A percentile compares a stretch with the other conserved stretches of the same genome.
phyloP scores from a whole-genome alignment of 371 early-diverging fungal genomes.

The Syncephalastrum racemosum region DNA sequence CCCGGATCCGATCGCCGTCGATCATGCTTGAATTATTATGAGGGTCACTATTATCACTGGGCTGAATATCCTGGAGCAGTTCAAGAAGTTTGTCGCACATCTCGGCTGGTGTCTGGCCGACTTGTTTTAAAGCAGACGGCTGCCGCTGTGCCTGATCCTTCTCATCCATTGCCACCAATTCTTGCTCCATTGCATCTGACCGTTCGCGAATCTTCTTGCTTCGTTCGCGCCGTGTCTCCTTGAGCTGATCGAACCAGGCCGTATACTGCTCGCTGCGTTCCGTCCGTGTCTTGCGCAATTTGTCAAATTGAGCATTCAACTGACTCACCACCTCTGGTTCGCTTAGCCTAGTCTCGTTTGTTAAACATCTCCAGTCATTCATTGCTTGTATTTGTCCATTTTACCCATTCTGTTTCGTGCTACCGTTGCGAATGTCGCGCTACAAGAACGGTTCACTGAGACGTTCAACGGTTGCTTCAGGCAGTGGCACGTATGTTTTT shows the following conservation, averaged over 20 bases:
- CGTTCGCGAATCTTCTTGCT: constrained; percentile 16
- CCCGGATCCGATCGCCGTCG: constrained; percentile 7
- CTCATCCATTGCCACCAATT: constrained; percentile 8
- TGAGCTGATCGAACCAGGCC: constrained; percentile 2
- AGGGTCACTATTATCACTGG: not conserved
- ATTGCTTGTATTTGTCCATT: not conserved
- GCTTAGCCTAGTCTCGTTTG: not conserved
- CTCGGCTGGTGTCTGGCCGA: constrained; percentile 1
- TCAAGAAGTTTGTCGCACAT: constrained; percentile 6
- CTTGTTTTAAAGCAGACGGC: not conserved
- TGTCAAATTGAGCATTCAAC: constrained; percentile 12
- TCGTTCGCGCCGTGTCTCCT: constrained; percentile 14
- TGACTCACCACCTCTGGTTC: constrained; percentile 3
- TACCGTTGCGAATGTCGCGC: constrained; percentile 2
- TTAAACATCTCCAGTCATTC: not conserved
- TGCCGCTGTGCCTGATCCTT: constrained; percentile 6
- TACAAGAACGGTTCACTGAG: not conserved
- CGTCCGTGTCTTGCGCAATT: constrained; percentile 11
- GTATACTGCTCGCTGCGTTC: constrained; percentile 10
- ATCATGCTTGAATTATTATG: not conserved
- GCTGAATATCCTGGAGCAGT: constrained; percentile 1
- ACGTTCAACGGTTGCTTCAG: no score
- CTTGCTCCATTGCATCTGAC: constrained; percentile 13
- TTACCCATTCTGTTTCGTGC: constrained; percentile 4
- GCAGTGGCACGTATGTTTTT: not conserved